phyloP scores from a whole-genome alignment of 2,329 filamentous ascomycete genomes.

The Microdochium trichocladiopsis region DNA sequence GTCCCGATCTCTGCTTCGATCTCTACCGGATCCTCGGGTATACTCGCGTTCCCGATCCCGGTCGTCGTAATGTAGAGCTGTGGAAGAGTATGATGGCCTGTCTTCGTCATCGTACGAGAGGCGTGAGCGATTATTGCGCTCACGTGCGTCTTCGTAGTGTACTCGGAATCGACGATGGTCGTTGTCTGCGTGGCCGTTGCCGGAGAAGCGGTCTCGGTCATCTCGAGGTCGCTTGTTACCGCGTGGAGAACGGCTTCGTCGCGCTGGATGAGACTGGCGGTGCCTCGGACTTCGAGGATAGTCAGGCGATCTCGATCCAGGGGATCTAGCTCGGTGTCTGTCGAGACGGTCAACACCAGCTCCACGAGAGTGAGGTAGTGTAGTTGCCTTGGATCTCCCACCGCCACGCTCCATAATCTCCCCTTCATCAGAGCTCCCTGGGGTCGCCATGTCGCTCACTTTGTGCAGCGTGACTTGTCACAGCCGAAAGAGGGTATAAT shows the following conservation, averaged over 20 bases:
- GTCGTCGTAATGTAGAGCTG: slow-evolving; percentile 38
- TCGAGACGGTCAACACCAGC: slow-evolving; percentile 85
- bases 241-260: slow-evolving; percentile 52
- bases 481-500: slow-evolving; percentile 6
- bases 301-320: slow-evolving; percentile 48
- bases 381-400: slow-evolving; percentile 74
- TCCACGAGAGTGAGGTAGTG: slow-evolving; percentile 68
- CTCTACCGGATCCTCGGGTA: slow-evolving; percentile 17
- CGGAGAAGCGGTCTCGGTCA: slow-evolving; percentile 45
- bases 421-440: slow-evolving; percentile 72
- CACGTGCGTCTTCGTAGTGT: slow-evolving; percentile 51
- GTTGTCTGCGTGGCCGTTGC: slow-evolving; percentile 31
- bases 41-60: slow-evolving; percentile 38
- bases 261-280: slow-evolving; percentile 15
- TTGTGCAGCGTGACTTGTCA: slow-evolving; percentile 12
- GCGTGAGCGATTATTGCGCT: slow-evolving; percentile 38
- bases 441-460: slow-evolving; percentile 24
- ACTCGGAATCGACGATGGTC: slow-evolving; percentile 55
- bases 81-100: slow-evolving; percentile 33
- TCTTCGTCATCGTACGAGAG: slow-evolving; percentile 51
- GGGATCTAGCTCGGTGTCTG: slow-evolving; percentile 64
- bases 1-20: slow-evolving; percentile 15
- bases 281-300: slow-evolving; percentile 26
- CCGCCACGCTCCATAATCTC: slow-evolving; percentile 73
- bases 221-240: slow-evolving; percentile 62